Base-by-base conservation (phyloP, 345 rosid genomes). In the Crucihimalaya himalaica region DNA sequence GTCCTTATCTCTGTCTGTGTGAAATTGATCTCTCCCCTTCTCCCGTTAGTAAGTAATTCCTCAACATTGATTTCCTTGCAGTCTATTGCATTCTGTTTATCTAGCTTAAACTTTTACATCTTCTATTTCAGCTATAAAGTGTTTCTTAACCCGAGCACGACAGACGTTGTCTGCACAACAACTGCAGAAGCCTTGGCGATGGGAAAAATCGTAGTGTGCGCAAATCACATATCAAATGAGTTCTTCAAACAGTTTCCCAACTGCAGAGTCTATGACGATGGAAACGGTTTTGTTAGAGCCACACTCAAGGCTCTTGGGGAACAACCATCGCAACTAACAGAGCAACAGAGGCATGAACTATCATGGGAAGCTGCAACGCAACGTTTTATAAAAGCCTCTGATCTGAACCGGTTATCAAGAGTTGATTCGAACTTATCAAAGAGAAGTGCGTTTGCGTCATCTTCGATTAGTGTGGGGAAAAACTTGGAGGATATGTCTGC, bases 141-240 rank as follows among this genome's bases (percentile, higher is more conserved):
- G 77, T 95, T 95, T 81, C 82, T 95, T 77, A 95, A 95, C 77
- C 98, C 99, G 8, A 95, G 99, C 89, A 95, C 98, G 48, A 90
- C 96, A 9, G 99, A 95, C 55, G 98, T 95, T 37, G 98, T 95
- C 61, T 95, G 98, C 83, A 95, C 99, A 19, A 92, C 98, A 48
- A 92, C 96, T 8, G 96, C 97, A 63, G 99, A 95, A 86, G 97
- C 98, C 50, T 79, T 92, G 79, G 99, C 99, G 21, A 92, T 95
- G 99, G 98, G 98, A 1, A 95, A 95, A 75, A 78, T 75, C 4
- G 94, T 87, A 23, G 78, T 80, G 3, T 81, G 83, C 40, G 81
- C 83, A 19, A 55, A 85, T 61, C 89, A 83, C 67, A 71, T 75
- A 46, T 85, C 89, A 0, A 83, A 85, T 31, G 81, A 85, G 34